phyloP scores from a whole-genome alignment of 345 rosid genomes.

The Odontarrhena argentea region DNA sequence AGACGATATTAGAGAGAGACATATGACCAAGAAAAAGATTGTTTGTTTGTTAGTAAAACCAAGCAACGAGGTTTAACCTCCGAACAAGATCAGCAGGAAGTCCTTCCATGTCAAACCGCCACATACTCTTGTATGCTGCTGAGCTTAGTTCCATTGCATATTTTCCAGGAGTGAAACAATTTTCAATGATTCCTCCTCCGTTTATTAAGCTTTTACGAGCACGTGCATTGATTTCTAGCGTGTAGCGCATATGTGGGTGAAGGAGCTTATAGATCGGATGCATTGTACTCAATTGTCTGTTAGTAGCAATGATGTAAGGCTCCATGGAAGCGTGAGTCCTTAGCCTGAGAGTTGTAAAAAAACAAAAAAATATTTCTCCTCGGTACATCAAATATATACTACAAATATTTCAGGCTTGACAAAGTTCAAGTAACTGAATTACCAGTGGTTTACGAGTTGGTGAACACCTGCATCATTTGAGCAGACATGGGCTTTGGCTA shows the following conservation, averaged over 20 bases:
- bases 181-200: conserved; percentile 92
- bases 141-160: conserved; percentile 89
- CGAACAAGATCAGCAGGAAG: conserved; percentile 93
- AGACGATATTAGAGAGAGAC: conserved; percentile 5
- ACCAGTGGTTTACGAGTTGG: conserved; percentile 96
- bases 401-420: not conserved
- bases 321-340: conserved; percentile 95
- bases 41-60: not conserved
- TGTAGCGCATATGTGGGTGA: conserved; percentile 93
- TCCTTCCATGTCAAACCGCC: conserved; percentile 93
- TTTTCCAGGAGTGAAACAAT: conserved; percentile 77
- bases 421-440: conserved; percentile 25
- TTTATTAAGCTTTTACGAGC: conserved; percentile 88
- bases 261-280: conserved; percentile 87
- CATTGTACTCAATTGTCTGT: conserved; percentile 83
- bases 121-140: conserved; percentile 74
- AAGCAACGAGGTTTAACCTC: conserved; percentile 49
- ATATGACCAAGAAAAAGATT: not conserved
- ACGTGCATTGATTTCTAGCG: conserved; percentile 83
- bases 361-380: not conserved
- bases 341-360: conserved; percentile 54
- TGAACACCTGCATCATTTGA: conserved; percentile 89
- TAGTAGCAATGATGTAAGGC: conserved; percentile 82
- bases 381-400: not conserved
- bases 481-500: conserved; percentile 92